Evolutionary conservation across 1,284 basidiomycete species (phyloP), one percentile per base, ranked within the genome.

Genomic region (Cutaneotrichosporon sp.): DNA sequence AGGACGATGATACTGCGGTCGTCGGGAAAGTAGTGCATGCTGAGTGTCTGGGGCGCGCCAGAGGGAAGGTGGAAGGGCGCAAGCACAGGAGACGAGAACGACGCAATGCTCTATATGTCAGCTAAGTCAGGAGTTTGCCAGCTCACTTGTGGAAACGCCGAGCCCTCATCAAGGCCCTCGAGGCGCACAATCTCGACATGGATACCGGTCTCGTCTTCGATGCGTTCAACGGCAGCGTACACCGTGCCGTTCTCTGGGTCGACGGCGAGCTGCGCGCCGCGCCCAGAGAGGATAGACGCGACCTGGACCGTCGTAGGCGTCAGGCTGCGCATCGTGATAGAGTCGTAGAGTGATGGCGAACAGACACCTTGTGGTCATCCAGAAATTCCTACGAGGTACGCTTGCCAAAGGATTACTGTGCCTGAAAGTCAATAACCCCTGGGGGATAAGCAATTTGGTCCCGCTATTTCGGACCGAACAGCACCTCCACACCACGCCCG

Each of bases 221-320:
- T 62, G 38, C 67, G 67, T 63, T 87, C 85, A 1, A 83, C 81
- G 8, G 65, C 60, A 4, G 79, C 77, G 70, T 85, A 88, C 23
- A 83, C 69, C 1, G 75, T 75, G 60, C 82, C 79, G 60, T 81
- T 80, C 70, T 90, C 87, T 22, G 84, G 77, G 74, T 90, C 86
- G 57, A 86, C 51, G 39, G 60, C 58, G 34, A 66, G 41, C 37
- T 54, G 60, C 12, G 55, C 51, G 2, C 46, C 54, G 23, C 46
- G 50, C 10, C 49, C 39, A 7, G 49, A 35, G 36, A 37, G 37
- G 17, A 54, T 30, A 15, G 42, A 47, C 15, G 49, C 54, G 1
- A 61, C 55, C 37, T 52, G 49, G 12, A 63, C 56, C 15, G 49
- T 49, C 17, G 61, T 66, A 2, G 62, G 61, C 1, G 65, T 63